These are phyloP conservation scores for Pythium biforme DNA, from an alignment of 352 stramenopile genomes.

Conservation along the genomic window DNA sequence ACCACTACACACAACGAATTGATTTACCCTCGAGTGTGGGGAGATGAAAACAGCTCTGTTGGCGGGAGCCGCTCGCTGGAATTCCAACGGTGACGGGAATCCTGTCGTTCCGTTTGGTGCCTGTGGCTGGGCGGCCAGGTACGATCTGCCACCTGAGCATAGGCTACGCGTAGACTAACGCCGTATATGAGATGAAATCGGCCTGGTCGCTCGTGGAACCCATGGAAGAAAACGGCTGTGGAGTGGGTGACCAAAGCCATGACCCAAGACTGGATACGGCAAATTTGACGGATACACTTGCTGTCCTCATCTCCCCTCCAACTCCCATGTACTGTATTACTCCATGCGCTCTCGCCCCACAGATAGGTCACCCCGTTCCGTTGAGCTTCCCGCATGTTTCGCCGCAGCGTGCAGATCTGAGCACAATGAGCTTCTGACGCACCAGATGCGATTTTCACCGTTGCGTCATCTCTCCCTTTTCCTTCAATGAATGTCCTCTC, in stretches of 20 bases:
- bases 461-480: neutral
- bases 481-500: no score
- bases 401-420: neutral
- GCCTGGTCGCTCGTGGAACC: neutral
- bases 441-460: neutral
- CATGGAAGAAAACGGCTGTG: neutral
- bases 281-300: neutral
- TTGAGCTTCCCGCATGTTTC: neutral
- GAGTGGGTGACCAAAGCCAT: no score
- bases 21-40: neutral
- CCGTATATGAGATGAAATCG: neutral
- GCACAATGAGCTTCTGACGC: neutral
- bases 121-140: neutral
- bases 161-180: slow-evolving; percentile 10
- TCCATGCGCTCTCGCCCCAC: neutral
- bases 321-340: neutral
- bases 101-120: neutral
- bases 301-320: neutral
- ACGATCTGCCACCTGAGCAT: neutral
- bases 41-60: neutral
- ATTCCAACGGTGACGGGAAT: no score
- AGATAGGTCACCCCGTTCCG: neutral
- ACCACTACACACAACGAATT: slow-evolving; percentile 3
- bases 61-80: neutral
- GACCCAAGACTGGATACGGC: no score